phyloP scores from a whole-genome alignment of 805 yeast species.

The Brettanomyces nanus region DNA sequence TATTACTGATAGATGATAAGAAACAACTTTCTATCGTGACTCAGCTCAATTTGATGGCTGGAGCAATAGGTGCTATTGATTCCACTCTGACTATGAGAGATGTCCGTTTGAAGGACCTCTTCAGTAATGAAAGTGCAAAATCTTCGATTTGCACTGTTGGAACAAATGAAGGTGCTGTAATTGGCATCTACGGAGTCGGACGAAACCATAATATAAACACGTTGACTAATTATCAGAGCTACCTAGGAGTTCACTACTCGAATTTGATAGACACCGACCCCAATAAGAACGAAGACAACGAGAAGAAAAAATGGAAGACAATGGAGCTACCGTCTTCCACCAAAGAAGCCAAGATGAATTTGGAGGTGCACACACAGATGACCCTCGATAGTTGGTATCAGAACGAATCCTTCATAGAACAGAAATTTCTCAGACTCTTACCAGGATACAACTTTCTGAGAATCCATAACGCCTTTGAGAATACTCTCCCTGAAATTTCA shows the following conservation, averaged over 20 bases:
- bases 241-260: background rate
- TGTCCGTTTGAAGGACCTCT: background rate
- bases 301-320: background rate
- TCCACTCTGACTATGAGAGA: background rate
- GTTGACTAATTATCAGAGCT: background rate
- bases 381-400: background rate
- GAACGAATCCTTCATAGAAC: background rate
- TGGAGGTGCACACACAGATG: background rate
- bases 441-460: background rate
- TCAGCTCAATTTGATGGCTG: slow-evolving; percentile 4
- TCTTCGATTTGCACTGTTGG: slow-evolving; percentile 9
- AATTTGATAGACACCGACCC: background rate
- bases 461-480: background rate
- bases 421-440: background rate
- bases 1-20: slow-evolving; percentile 5
- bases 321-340: background rate
- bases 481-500: background rate
- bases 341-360: background rate
- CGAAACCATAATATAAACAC: background rate
- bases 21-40: background rate
- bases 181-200: slow-evolving; percentile 3
- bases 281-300: too few relatives aligned
- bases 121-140: background rate
- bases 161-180: slow-evolving; percentile 10
- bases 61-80: slow-evolving; percentile 6